phyloP scores from a whole-genome alignment of 768 basidiomycete species.

The Calocybe indica region DNA sequence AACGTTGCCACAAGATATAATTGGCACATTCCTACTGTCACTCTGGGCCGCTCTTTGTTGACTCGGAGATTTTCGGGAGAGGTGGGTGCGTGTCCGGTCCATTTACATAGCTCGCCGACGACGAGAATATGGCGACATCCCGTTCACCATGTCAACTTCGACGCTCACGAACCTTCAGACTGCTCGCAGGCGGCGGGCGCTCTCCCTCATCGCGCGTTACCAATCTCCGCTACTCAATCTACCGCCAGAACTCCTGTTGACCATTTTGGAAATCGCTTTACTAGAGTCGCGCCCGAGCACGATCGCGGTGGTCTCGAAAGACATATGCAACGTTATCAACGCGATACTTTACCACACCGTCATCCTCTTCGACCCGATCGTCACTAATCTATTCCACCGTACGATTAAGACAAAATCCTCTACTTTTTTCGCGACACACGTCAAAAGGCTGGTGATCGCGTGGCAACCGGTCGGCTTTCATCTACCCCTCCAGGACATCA shows the following conservation, averaged over 20 bases:
- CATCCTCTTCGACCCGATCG: slow-evolving; percentile 23
- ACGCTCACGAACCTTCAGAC: slow-evolving; percentile 3
- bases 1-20: too few relatives aligned
- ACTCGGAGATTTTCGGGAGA: not conserved
- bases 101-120: not conserved
- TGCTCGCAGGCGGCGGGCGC: slow-evolving; percentile 2
- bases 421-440: slow-evolving; percentile 21
- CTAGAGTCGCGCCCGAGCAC: slow-evolving; percentile 18
- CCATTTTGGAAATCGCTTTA: slow-evolving; percentile 30
- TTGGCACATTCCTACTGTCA: too few relatives aligned
- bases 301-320: slow-evolving; percentile 24
- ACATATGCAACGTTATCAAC: slow-evolving; percentile 25
- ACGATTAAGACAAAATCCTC: slow-evolving; percentile 21
- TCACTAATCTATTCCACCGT: slow-evolving; percentile 28
- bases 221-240: slow-evolving; percentile 23
- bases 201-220: slow-evolving; percentile 12
- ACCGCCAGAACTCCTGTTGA: slow-evolving; percentile 31
- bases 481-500: slow-evolving; percentile 19
- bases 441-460: slow-evolving; percentile 32
- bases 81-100: not conserved
- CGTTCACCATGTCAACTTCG: slow-evolving; percentile 6
- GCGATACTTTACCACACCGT: slow-evolving; percentile 32
- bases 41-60: not conserved
- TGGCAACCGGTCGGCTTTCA: slow-evolving; percentile 14
- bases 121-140: not conserved